Evolutionary conservation across 129 eudicot species (phyloP), one percentile per base, ranked within the genome.

Genomic region (Centaurea solstitialis): DNA sequence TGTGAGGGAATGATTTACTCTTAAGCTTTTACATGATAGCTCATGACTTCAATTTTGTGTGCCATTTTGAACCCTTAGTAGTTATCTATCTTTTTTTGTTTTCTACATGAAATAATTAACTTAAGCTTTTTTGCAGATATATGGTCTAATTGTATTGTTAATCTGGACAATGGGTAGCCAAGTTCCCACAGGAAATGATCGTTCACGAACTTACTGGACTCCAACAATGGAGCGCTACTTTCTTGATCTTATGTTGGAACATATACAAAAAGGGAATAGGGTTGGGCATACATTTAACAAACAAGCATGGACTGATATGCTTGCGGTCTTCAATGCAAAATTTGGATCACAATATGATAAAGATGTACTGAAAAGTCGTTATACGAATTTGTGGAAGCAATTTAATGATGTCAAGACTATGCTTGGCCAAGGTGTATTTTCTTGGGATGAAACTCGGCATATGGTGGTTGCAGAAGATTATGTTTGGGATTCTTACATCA

Each of bases 301-400:
- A 79, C 89, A 89, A 79, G 93, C 93, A 61, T 89, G 93, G 93
- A 85, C 79, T n/a, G 90, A 89, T 73, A 89, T 89, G 90, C 85
- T 89, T 24, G 80, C 81, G 22, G 85, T 79, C 70, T 89, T 89
- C 37, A 89, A 89, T 82, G 84, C 82, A 72, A 89, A 89, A 64
- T 84, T 86, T 72, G 90, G 85, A 73, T 86, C 93, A 62, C 88
- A 79, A 20, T 89, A 89, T 10, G 93, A 89, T 77, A 89, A 89
- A 81, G 93, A 89, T 76, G 93, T 85, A 45, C 80, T 89, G 9
- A 89, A 89, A 82, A 74, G 90, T 62, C 93, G 88, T 57, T 89
- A 89, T 45, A 84, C 93, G 57, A 89, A 76, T 84, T 26, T 89
- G 77, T 89, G 93, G 93, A 89, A 89, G 76, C 87, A 84, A 59